Percentiles rank a stretch among this genome's conserved stretches.
phyloP scores from a whole-genome alignment of 2,329 filamentous ascomycete species.

The Chaetomium globosum region DNA sequence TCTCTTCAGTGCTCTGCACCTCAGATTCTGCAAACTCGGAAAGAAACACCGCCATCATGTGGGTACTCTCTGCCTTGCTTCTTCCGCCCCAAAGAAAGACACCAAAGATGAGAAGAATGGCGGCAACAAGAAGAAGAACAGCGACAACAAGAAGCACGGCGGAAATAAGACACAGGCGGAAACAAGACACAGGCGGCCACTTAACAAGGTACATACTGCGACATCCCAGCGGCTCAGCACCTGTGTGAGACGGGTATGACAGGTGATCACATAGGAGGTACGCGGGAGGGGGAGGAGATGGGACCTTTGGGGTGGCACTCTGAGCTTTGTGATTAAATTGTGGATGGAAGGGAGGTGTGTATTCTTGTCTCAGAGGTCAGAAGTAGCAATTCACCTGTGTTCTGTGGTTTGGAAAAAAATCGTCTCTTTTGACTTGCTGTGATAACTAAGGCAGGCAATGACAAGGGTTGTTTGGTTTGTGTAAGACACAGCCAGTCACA shows the following conservation, averaged over 20 bases:
- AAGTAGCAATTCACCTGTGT: neutral
- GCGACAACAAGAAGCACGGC: too few relatives aligned
- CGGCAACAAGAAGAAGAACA: too few relatives aligned
- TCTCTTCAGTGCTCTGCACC: neutral
- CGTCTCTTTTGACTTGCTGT: neutral
- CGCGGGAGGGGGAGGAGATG: neutral
- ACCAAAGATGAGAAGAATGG: too few relatives aligned
- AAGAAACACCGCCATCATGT: neutral
- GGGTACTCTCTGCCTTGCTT: neutral
- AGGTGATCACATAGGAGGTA: too few relatives aligned
- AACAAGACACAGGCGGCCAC: too few relatives aligned
- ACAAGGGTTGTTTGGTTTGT: neutral
- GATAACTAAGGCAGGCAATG: too few relatives aligned
- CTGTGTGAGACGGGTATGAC: too few relatives aligned
- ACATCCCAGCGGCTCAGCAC: too few relatives aligned
- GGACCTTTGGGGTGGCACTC: neutral
- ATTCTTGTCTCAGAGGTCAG: neutral
- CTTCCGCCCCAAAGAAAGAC: too few relatives aligned
- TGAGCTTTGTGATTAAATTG: neutral
- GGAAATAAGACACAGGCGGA: too few relatives aligned
- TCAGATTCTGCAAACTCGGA: neutral
- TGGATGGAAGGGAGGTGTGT: neutral
- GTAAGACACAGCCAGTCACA: neutral
- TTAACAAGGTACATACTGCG: too few relatives aligned
- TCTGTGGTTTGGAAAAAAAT: neutral